A percentile compares a stretch with the other conserved stretches of the same genome.
phyloP scores from a whole-genome alignment of 2,329 filamentous ascomycete genomes.

The Capronia coronata region DNA sequence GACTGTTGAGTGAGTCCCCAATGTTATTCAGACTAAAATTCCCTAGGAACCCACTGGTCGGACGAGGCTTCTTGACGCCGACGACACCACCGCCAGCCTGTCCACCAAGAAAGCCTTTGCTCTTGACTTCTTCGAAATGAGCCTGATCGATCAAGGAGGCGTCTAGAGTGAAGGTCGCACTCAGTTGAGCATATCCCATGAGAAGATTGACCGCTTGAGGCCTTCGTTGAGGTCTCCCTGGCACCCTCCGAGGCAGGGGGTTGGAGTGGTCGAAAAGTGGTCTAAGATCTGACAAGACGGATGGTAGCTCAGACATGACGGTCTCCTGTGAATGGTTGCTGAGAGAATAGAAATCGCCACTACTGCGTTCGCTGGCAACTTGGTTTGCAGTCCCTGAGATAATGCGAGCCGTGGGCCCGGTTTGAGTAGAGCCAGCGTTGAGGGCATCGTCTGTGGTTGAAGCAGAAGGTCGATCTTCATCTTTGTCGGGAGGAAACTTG shows the following conservation, averaged over 20 bases:
- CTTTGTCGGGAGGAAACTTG: slow-evolving; percentile 49
- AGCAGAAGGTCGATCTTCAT: slow-evolving; percentile 21
- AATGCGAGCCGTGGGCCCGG: neutral
- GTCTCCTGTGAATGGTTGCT: slow-evolving; percentile 96
- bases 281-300: slow-evolving; percentile 35
- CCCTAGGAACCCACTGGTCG: slow-evolving; percentile 70
- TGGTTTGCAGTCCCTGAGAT: slow-evolving; percentile 48
- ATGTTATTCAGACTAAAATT: slow-evolving; percentile 83
- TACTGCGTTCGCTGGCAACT: slow-evolving; percentile 75
- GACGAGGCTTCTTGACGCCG: slow-evolving; percentile 63
- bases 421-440: slow-evolving; percentile 1
- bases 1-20: slow-evolving; percentile 77
- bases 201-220: slow-evolving; percentile 69
- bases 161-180: slow-evolving; percentile 85
- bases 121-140: slow-evolving; percentile 91
- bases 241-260: slow-evolving; percentile 48
- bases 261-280: slow-evolving; percentile 31
- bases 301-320: slow-evolving; percentile 75
- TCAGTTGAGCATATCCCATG: slow-evolving; percentile 96
- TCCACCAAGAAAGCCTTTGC: slow-evolving; percentile 81
- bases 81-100: slow-evolving; percentile 78
- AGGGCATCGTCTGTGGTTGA: neutral
- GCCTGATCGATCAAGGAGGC: slow-evolving; percentile 82
- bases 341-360: slow-evolving; percentile 87
- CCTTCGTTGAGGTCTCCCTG: slow-evolving; percentile 30